A percentile compares a stretch with the other conserved stretches of the same genome.
Conservation (phyloP, 441 rosid genomes). For the Jatropha podagrica region DNA sequence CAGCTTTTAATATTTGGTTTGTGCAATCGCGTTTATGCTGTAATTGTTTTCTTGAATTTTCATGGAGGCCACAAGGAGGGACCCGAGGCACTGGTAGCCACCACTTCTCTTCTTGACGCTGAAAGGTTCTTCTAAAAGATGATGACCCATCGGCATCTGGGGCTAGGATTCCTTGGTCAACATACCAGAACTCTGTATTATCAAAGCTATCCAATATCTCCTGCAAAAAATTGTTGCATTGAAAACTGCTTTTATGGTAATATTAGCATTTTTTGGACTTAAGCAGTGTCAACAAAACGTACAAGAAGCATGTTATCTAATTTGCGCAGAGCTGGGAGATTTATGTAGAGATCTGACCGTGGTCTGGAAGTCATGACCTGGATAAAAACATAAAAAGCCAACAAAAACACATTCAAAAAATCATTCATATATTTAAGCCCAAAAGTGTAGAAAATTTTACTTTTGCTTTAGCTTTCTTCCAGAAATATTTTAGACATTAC, state of each 20-base stretch:
- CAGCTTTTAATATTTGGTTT: slow-evolving; percentile 94
- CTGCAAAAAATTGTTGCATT: slow-evolving; percentile 39
- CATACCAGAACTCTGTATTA: slow-evolving; percentile 87
- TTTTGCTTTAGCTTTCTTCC: background rate
- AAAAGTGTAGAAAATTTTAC: background rate
- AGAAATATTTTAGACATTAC: background rate
- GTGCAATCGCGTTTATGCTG: slow-evolving; percentile 93
- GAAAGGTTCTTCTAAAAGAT: slow-evolving; percentile 69
- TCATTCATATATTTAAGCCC: background rate
- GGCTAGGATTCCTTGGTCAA: slow-evolving; percentile 87
- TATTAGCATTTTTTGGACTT: background rate
- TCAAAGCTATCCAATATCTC: slow-evolving; percentile 86
- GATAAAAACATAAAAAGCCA: slow-evolving; percentile 13
- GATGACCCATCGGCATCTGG: slow-evolving; percentile 76
- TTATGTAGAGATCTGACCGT: slow-evolving; percentile 79
- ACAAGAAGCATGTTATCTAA: slow-evolving; percentile 98
- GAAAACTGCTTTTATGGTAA: slow-evolving; percentile 3
- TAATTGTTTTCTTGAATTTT: slow-evolving; percentile 73
- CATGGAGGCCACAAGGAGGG: slow-evolving; percentile 75
- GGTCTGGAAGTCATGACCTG: slow-evolving; percentile 98
- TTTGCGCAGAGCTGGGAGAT: slow-evolving; percentile 89
- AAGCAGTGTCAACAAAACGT: slow-evolving; percentile 31
- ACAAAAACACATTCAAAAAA: slow-evolving; percentile 5
- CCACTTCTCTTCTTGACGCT: slow-evolving; percentile 98
- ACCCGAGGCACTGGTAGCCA: slow-evolving; percentile 99